Evolutionary conservation across 768 basidiomycete species (phyloP).

Genomic region (Lepiota subincarnata): DNA sequence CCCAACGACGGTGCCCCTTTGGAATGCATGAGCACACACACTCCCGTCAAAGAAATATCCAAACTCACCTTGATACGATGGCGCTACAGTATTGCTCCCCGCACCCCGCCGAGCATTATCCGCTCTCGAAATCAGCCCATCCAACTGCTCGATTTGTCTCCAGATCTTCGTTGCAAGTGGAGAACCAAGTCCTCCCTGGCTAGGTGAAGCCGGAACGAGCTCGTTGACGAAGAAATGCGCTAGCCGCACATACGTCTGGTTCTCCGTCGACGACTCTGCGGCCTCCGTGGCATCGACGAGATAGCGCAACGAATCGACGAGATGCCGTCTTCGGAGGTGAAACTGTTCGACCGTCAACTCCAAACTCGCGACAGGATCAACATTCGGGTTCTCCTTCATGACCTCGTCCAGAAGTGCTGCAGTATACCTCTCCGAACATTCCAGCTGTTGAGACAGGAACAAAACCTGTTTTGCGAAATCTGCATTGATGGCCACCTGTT

Average conservation of each 20-base stretch:
- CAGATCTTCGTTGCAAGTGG: slow-evolving; percentile 55
- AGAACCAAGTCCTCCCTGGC: slow-evolving; percentile 29
- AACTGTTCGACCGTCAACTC: slow-evolving; percentile 66
- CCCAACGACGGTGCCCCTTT: slow-evolving; percentile 52
- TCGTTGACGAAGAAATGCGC: slow-evolving; percentile 52
- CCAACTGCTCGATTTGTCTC: slow-evolving; percentile 59
- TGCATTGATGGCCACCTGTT: slow-evolving; percentile 66
- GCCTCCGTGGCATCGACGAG: slow-evolving; percentile 62
- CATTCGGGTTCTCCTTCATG: slow-evolving; percentile 62
- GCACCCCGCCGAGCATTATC: slow-evolving; percentile 62
- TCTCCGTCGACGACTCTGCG: slow-evolving; percentile 39
- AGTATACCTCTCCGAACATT: slow-evolving; percentile 77
- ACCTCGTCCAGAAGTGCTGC: slow-evolving; percentile 65
- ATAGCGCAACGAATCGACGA: slow-evolving; percentile 66
- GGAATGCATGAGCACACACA: not conserved
- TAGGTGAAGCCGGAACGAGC: slow-evolving; percentile 38
- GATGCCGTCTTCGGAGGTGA: slow-evolving; percentile 64
- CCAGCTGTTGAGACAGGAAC: slow-evolving; percentile 77
- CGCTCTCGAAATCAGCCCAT: slow-evolving; percentile 47
- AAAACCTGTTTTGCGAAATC: slow-evolving; percentile 77
- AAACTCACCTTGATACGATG: slow-evolving; percentile 50
- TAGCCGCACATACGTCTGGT: slow-evolving; percentile 48
- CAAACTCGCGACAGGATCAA: slow-evolving; percentile 49
- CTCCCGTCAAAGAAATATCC: not conserved
- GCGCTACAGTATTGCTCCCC: slow-evolving; percentile 52